phyloP scores from a whole-genome alignment of 176 grass and related monocot genomes.

The Raddia guianensis region DNA sequence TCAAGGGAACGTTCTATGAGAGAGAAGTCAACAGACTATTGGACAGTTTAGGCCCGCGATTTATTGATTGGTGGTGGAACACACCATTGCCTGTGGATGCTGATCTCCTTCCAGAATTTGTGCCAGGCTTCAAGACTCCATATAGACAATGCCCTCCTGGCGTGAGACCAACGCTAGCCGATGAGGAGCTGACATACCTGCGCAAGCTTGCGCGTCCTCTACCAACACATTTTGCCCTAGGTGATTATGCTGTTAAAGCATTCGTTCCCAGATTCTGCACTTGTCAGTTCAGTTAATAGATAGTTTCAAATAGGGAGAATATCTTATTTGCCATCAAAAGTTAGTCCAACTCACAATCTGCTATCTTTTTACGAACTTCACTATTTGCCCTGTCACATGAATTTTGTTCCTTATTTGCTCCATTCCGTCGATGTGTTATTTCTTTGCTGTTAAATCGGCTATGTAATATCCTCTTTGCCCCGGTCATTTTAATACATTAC shows the following conservation, averaged over 20 bases:
- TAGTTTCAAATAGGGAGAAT: not conserved
- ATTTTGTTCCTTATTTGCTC: too few relatives aligned
- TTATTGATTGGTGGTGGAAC: constrained; percentile 98
- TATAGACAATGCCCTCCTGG: constrained; percentile 73
- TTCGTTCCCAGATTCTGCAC: not conserved
- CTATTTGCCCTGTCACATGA: too few relatives aligned
- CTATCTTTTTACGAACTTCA: too few relatives aligned
- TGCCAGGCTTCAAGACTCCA: constrained; percentile 64
- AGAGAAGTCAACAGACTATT: constrained; percentile 82
- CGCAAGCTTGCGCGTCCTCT: constrained; percentile 71
- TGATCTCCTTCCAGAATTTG: constrained; percentile 72
- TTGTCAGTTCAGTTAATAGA: constrained; percentile 4
- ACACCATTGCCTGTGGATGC: constrained; percentile 92
- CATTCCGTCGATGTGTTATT: too few relatives aligned
- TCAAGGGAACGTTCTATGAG: constrained; percentile 73
- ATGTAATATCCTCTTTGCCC: too few relatives aligned
- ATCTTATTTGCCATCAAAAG: too few relatives aligned
- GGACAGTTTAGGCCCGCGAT: constrained; percentile 77
- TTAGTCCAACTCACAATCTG: too few relatives aligned
- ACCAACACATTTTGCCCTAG: constrained; percentile 92
- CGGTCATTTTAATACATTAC: too few relatives aligned
- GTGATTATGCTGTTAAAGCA: constrained; percentile 41
- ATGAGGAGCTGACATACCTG: constrained; percentile 80
- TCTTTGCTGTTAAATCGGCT: too few relatives aligned
- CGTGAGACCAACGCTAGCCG: constrained; percentile 52